Evolutionary conservation across 345 rosid genomes (phyloP), one percentile per base, ranked within the genome.

Genomic region (Euphorbia peplus): DNA sequence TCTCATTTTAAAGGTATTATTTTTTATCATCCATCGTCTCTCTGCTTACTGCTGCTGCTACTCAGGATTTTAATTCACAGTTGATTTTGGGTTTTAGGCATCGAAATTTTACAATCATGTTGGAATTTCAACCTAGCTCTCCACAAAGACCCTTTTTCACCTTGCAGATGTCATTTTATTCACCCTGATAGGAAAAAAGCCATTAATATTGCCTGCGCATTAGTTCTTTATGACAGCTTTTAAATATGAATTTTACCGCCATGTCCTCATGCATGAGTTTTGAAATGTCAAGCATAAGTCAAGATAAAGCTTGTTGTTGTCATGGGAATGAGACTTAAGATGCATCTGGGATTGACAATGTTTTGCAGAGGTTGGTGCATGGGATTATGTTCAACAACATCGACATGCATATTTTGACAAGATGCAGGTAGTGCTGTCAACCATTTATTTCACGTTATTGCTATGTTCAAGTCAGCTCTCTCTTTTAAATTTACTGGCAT

Each of bases 401-500:
- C 83, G 95, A 47, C 96, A 88, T 82, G 97, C 98, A 1, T 88
- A 86, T 79, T 93, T 93, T 75, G 95, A 91, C 83, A 84, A 80
- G 83, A 91, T 93, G 97, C 96, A 93, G 96, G 97, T 93, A 63
- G 69, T 68, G 22, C 30, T 41, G 47, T 2, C 24, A 9, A 16
- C 21, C 54, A 5, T 29, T 60, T 60, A 9, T 6, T 41, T 51
- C 15, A 32, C 7, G 28, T 47, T 15, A 13, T 53, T 29, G 41
- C 4, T 61, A 13, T 12, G 22, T 28, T 54, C 28, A 24, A 61
- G 24, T 4, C 48, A 11, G 8, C 3, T 39, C 42, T 25, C 26
- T n/a, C 47, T 28, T 39, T 11, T 67, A 14, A 22, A 39, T 60
- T 32, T 22, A 39, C 2, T 7, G 51, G 11, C 61, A 37, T 29